These are phyloP conservation scores for Lasiosphaeris hirsuta DNA, from an alignment of 495 filamentous ascomycete species.

Conservation along the genomic window DNA sequence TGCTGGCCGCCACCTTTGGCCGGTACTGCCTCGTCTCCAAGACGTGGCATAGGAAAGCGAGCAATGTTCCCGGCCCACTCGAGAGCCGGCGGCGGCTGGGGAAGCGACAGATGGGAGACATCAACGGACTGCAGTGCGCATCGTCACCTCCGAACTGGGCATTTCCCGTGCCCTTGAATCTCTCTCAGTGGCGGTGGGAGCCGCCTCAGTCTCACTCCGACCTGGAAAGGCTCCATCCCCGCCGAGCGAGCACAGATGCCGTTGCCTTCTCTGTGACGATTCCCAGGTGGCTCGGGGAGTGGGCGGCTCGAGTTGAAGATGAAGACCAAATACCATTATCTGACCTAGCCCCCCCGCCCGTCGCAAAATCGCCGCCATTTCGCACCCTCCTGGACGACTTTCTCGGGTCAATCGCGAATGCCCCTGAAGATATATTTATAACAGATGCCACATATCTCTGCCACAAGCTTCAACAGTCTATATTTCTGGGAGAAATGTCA, in stretches of 20 bases:
- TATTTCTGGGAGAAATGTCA: slow-evolving; percentile 14
- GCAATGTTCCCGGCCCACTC: slow-evolving; percentile 45
- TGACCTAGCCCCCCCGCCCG: neutral
- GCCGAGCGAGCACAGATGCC: neutral
- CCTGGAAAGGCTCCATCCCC: neutral
- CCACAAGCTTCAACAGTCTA: slow-evolving; percentile 11
- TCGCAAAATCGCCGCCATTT: neutral
- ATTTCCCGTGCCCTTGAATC: slow-evolving; percentile 34
- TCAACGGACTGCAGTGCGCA: slow-evolving; percentile 35
- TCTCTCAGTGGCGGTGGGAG: slow-evolving; percentile 49
- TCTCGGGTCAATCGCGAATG: neutral
- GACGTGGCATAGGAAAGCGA: slow-evolving; percentile 24
- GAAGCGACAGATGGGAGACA: slow-evolving; percentile 47
- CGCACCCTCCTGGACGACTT: slow-evolving; percentile 10
- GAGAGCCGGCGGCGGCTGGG: slow-evolving; percentile 51
- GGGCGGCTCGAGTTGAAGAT: neutral
- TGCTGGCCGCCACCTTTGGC: slow-evolving; percentile 37
- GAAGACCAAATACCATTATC: neutral
- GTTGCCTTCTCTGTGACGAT: neutral
- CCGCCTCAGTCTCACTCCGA: slow-evolving; percentile 32
- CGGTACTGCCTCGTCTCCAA: slow-evolving; percentile 35
- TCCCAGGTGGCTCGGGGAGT: neutral
- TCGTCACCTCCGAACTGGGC: slow-evolving; percentile 39
- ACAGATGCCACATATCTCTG: slow-evolving; percentile 10
- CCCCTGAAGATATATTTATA: neutral